phyloP scores from a whole-genome alignment of 2,329 filamentous ascomycete genomes.

The Ophiostoma australiae region DNA sequence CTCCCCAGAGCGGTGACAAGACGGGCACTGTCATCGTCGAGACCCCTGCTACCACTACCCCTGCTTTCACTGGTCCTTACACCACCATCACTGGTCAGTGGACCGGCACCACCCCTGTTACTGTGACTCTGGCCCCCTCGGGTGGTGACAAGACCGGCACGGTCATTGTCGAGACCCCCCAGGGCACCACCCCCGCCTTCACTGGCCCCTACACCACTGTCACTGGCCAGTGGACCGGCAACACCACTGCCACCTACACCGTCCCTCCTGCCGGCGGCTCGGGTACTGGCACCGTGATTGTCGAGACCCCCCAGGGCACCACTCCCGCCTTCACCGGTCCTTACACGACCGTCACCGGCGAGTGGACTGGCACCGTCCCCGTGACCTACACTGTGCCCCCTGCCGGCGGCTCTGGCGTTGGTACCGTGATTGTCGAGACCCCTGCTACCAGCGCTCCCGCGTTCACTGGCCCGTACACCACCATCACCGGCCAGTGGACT shows the following conservation, averaged over 20 bases:
- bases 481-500: constrained; percentile 22
- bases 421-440: background rate
- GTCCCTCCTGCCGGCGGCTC: constrained; percentile 20
- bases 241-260: constrained; percentile 18
- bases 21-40: constrained; percentile 26
- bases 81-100: constrained; percentile 28
- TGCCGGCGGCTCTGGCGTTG: background rate
- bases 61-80: constrained; percentile 27
- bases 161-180: constrained; percentile 23
- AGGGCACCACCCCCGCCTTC: background rate
- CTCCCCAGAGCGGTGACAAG: constrained; percentile 20
- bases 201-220: constrained; percentile 25
- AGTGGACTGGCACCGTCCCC: background rate
- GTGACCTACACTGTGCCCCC: background rate
- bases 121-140: constrained; percentile 23
- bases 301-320: constrained; percentile 18
- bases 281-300: constrained; percentile 23
- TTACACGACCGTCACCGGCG: constrained; percentile 26
- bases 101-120: constrained; percentile 23
- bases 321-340: constrained; percentile 27
- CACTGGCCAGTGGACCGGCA: constrained; percentile 23
- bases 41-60: constrained; percentile 17
- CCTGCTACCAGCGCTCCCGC: background rate
- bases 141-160: constrained; percentile 23
- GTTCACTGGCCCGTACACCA: constrained; percentile 25